These are phyloP conservation scores for Hippophae rhamnoides DNA, from an alignment of 306 rosid genomes.

Conservation along the genomic window DNA sequence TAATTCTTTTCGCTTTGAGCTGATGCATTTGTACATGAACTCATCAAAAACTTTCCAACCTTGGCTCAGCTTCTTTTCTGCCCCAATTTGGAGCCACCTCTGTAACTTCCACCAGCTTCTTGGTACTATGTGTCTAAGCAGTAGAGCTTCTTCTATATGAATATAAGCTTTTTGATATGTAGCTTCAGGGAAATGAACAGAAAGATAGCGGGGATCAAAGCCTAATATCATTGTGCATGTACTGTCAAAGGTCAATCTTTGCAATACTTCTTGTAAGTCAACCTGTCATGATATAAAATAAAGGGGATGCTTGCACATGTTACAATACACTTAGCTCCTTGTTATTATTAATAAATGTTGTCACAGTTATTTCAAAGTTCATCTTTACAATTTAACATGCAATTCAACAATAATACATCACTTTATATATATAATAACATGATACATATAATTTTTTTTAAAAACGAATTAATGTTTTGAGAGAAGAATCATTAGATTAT, in stretches of 20 bases:
- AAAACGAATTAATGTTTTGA: too few relatives aligned
- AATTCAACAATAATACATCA: too few relatives aligned
- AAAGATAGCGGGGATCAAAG: constrained; percentile 23
- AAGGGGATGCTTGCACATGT: too few relatives aligned
- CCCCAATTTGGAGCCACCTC: constrained; percentile 26
- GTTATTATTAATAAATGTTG: too few relatives aligned
- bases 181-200: constrained; percentile 9
- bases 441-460: too few relatives aligned
- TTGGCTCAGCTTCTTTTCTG: constrained; percentile 1
- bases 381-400: too few relatives aligned
- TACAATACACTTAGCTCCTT: too few relatives aligned
- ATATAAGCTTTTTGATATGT: constrained; percentile 12
- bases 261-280: constrained; percentile 28
- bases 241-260: constrained; percentile 18
- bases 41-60: constrained; percentile 11
- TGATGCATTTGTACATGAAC: constrained; percentile 4
- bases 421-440: too few relatives aligned
- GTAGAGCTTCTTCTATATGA: constrained; percentile 3
- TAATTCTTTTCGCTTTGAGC: background rate
- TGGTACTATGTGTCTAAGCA: constrained; percentile 12
- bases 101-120: constrained; percentile 29
- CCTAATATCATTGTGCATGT: constrained; percentile 17
- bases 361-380: too few relatives aligned
- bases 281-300: background rate
- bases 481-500: too few relatives aligned